phyloP scores from a whole-genome alignment of 2,329 filamentous ascomycete species.

The Venturiaceae sp. region DNA sequence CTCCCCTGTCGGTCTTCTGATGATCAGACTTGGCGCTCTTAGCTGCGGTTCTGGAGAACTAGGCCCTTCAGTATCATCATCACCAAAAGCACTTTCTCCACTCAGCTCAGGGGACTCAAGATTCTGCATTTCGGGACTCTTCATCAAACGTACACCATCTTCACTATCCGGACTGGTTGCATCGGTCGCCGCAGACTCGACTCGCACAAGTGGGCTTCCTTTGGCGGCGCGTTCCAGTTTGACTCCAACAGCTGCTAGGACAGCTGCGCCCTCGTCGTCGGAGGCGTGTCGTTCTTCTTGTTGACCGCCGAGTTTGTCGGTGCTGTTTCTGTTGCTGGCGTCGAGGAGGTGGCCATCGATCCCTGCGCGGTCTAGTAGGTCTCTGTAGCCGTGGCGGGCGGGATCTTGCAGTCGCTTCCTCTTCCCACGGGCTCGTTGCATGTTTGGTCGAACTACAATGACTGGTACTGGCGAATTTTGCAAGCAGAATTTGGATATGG shows the following conservation, averaged over 20 bases:
- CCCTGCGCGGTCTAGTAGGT: constrained; percentile 61
- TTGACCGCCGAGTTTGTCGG: constrained; percentile 2
- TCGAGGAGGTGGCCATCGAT: constrained; percentile 8
- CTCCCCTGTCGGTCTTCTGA: constrained; percentile 2
- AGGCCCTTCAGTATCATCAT: constrained; percentile 5
- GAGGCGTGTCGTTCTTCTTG: constrained; percentile 5
- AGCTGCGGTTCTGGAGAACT: not conserved
- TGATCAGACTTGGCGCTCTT: not conserved
- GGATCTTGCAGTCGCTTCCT: constrained; percentile 73
- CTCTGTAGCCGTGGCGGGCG: constrained; percentile 62
- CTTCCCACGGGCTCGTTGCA: constrained; percentile 85
- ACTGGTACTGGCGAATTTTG: constrained; percentile 91
- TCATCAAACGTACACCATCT: constrained; percentile 3
- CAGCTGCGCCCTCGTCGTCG: constrained; percentile 4
- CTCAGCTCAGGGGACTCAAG: constrained; percentile 8
- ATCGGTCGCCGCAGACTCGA: constrained; percentile 3
- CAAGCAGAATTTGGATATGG: constrained; percentile 88
- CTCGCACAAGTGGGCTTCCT: constrained; percentile 5
- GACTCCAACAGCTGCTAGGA: not conserved
- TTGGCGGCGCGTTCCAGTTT: not conserved
- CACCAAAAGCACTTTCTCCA: constrained; percentile 8
- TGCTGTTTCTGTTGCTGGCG: constrained; percentile 3
- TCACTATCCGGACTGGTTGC: not conserved
- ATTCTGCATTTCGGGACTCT: constrained; percentile 4
- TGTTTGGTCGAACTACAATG: constrained; percentile 79